Percentiles rank a stretch among this genome's conserved stretches.
These are phyloP conservation scores for Bassia scoparia DNA, from an alignment of 148 eudicot species.

Conservation along the genomic window DNA sequence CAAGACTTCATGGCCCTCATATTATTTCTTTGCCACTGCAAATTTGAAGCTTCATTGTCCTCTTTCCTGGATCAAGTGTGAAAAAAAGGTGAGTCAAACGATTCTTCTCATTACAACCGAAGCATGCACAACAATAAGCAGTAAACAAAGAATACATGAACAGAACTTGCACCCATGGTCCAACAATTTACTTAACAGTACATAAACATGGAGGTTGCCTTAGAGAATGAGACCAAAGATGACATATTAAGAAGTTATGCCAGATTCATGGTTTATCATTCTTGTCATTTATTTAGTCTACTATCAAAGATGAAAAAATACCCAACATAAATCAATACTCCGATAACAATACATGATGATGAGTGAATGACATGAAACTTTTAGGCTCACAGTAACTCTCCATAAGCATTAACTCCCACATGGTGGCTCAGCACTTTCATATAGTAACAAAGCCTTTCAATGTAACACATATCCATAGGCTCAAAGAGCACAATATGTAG, in stretches of 20 bases:
- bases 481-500: not conserved
- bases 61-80: constrained; percentile 52
- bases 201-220: not conserved
- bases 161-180: not conserved
- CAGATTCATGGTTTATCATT: not conserved
- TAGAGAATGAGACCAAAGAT: not conserved
- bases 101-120: not conserved
- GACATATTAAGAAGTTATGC: not conserved
- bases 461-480: no score
- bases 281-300: not conserved
- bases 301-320: not conserved
- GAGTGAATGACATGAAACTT: not conserved
- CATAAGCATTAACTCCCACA: not conserved
- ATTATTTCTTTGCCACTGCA: constrained; percentile 36
- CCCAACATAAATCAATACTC: not conserved
- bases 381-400: not conserved
- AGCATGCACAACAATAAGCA: not conserved
- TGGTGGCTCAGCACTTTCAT: no score
- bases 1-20: constrained; percentile 35
- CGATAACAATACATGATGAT: not conserved
- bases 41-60: constrained; percentile 61
- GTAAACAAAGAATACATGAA: not conserved
- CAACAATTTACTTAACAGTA: not conserved
- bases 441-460: no score
- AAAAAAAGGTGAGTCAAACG: not conserved